phyloP scores from a whole-genome alignment of 2,329 filamentous ascomycete species.

The Ophiostoma tasmaniense region DNA sequence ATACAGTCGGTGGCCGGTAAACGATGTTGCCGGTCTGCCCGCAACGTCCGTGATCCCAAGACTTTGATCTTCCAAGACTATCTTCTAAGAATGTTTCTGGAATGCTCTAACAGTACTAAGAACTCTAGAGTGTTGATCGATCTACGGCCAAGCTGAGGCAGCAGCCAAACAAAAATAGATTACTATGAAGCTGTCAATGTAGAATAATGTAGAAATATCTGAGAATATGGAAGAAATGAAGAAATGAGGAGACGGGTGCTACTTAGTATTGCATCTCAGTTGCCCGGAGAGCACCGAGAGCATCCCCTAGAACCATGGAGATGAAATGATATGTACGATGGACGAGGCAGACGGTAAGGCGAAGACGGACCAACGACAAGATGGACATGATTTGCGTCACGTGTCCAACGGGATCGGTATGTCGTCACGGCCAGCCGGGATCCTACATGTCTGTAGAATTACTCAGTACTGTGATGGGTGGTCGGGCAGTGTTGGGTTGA shows the following conservation, averaged over 20 bases:
- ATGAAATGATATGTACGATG: background rate
- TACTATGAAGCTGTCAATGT: background rate
- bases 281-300: background rate
- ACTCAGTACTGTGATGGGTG: background rate
- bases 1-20: background rate
- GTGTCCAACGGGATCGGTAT: background rate
- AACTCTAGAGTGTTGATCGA: background rate
- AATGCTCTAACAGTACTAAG: no score
- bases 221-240: background rate
- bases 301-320: background rate
- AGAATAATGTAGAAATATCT: no score
- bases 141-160: background rate
- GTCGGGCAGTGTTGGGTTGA: background rate
- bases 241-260: no score
- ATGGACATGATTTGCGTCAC: background rate
- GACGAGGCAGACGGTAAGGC: background rate
- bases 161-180: background rate
- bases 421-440: slow-evolving; percentile 1
- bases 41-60: background rate
- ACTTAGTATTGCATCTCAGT: no score
- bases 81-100: no score
- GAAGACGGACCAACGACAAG: background rate
- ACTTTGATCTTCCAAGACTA: no score
- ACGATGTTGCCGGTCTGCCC: background rate
- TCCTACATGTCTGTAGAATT: background rate